Evolutionary conservation across 805 yeast species (phyloP), one percentile per base, ranked within the genome.

Genomic region (Metschnikowia shivogae): DNA sequence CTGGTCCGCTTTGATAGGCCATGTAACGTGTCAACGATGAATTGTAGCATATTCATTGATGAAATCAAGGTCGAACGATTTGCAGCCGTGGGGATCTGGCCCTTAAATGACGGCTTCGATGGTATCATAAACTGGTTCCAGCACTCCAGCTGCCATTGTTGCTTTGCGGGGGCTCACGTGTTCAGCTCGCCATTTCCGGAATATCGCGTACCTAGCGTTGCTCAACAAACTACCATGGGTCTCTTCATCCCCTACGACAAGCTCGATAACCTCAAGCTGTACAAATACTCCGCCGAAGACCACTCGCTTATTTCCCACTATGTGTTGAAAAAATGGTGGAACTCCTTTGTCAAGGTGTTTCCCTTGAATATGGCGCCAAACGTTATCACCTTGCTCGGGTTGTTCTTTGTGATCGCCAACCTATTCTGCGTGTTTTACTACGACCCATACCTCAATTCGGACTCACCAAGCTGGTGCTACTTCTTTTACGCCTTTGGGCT

Each of bases 361-460:
- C 98, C 98, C 2, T 45, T 75, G 49, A 82, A 82, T 77, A 80
- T 92, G 84, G 97, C 97, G 3, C 99, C 99, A 6, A 92, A 92
- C 63, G 80, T 86, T 60, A 84, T 90, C 44, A 92, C 98, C 0
- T 67, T 92, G 26, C 67, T 78, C 10, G 98, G 98, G 0, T 74
- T 92, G 49, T 57, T 74, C 22, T 92, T 89, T 61, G 79, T 90
- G 35, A 55, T 86, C 11, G 59, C 76, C 37, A 86, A 89, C 57
- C 69, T 86, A 46, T 42, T 74, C 5, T 70, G 85, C 5, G 87
- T 85, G 20, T 74, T 89, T 52, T 81, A 78, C 59, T 82, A 73
- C 53, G 93, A 89, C 61, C 95, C 96, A 3, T 67, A 74, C 44
- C 73, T 88, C 47, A 64, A 78, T 38, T 55, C 72, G 31, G 72